Evolutionary conservation across 2,329 filamentous ascomycete genomes (phyloP).

Genomic region (Hypoxylon sp.): DNA sequence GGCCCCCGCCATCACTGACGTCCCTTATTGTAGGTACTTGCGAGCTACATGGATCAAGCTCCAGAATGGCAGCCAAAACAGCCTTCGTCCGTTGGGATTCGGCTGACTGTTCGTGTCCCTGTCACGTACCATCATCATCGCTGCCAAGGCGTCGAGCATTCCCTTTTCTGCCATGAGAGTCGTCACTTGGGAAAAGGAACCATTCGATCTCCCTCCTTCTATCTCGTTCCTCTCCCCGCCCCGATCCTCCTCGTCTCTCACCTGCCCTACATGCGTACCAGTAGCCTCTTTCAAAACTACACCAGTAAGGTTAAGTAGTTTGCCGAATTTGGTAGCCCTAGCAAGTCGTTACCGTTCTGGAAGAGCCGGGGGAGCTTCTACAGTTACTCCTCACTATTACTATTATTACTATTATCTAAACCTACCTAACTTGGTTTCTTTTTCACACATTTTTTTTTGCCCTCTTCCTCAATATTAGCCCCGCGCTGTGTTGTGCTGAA

Average conservation of each 20-base stretch:
- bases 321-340: conserved; percentile 33
- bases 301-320: conserved; percentile 31
- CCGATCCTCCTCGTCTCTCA: conserved; percentile 36
- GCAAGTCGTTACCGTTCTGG: conserved; percentile 20
- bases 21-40: conserved; percentile 41
- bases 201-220: conserved; percentile 39
- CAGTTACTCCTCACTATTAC: conserved; percentile 19
- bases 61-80: conserved; percentile 26
- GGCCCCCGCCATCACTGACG: conserved; percentile 34
- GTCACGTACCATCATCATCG: conserved; percentile 48
- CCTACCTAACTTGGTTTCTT: conserved; percentile 8
- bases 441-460: conserved; percentile 14
- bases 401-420: conserved; percentile 13
- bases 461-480: conserved; percentile 22
- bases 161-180: conserved; percentile 51
- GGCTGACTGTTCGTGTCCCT: conserved; percentile 41
- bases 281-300: conserved; percentile 33
- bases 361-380: conserved; percentile 25
- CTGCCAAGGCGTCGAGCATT: conserved; percentile 53
- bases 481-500: conserved; percentile 22
- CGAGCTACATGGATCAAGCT: conserved; percentile 47
- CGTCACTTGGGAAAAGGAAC: conserved; percentile 48
- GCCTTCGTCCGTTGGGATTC: conserved; percentile 28
- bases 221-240: conserved; percentile 48
- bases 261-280: conserved; percentile 39